A percentile compares a stretch with the other conserved stretches of the same genome.
Conservation (phyloP, 352 stramenopile species). For the Phytophthora megakarya region DNA sequence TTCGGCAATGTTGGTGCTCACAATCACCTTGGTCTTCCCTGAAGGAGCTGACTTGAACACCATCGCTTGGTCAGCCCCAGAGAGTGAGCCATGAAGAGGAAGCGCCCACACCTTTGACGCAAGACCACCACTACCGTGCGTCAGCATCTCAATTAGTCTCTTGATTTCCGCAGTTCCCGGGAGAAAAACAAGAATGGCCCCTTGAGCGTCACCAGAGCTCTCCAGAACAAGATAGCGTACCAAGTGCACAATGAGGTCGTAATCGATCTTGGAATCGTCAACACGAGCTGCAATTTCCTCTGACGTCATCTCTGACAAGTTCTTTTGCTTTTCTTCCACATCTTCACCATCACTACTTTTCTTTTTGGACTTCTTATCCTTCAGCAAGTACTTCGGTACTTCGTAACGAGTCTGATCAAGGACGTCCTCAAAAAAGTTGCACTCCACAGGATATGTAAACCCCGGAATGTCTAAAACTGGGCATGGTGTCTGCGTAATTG, state of each 20-base stretch:
- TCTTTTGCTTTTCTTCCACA: conserved; percentile 31
- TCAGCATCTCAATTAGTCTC: conserved; percentile 66
- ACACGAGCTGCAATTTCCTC: conserved; percentile 68
- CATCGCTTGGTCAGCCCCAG: conserved; percentile 69
- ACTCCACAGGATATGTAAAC: conserved; percentile 83
- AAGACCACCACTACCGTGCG: conserved; percentile 40
- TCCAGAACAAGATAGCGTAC: conserved; percentile 74
- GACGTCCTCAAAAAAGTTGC: conserved; percentile 82
- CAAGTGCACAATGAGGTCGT: conserved; percentile 90
- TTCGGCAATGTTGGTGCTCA: conserved; percentile 91
- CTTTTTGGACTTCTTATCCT: conserved; percentile 62
- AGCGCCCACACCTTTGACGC: conserved; percentile 61
- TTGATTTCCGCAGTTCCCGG: conserved; percentile 87
- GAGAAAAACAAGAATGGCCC: conserved; percentile 86
- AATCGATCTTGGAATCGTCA: conserved; percentile 94
- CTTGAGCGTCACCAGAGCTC: conserved; percentile 22
- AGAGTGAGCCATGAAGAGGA: conserved; percentile 79
- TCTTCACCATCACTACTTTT: conserved; percentile 31
- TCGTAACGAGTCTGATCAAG: conserved; percentile 64
- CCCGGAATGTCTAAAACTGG: conserved; percentile 86
- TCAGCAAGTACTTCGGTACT: conserved; percentile 60
- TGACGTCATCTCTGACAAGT: conserved; percentile 39
- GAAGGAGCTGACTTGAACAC: conserved; percentile 68
- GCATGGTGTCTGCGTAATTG: conserved; percentile 41
- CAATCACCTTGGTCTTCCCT: conserved; percentile 85